Evolutionary conservation across 129 eudicot species (phyloP).

Genomic region (sunflower (Helianthus annuus)): DNA sequence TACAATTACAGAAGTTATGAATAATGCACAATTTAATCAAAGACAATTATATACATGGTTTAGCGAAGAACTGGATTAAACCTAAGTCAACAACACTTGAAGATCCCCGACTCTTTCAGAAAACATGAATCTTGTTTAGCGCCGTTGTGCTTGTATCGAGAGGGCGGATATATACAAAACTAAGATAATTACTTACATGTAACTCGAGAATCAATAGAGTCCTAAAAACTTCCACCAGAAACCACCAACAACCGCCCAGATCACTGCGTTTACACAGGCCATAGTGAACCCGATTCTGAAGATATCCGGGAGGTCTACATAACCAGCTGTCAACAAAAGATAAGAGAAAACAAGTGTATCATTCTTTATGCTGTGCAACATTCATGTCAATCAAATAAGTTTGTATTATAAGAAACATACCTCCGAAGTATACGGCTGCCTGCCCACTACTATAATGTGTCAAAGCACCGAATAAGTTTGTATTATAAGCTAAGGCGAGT

Average conservation of each 20-base stretch:
- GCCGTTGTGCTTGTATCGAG: conserved; percentile 1
- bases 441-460: conserved; percentile 97
- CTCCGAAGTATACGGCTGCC: conserved; percentile 94
- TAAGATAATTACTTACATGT: conserved; percentile 19
- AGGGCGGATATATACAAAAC: conserved; percentile 8
- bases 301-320: conserved; percentile 65
- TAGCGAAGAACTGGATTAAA: neutral
- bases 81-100: conserved; percentile 3
- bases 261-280: conserved; percentile 47
- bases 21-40: neutral
- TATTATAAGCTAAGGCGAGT: conserved; percentile 68
- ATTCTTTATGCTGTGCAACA: conserved; percentile 12
- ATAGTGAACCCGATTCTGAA: conserved; percentile 59
- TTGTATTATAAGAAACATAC: conserved; percentile 31
- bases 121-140: conserved; percentile 2
- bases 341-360: conserved; percentile 10
- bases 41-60: conserved; percentile 10
- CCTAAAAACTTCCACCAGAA: conserved; percentile 82
- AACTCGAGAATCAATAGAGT: conserved; percentile 50
- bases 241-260: conserved; percentile 59
- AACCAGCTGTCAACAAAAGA: conserved; percentile 61
- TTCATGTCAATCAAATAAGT: neutral
- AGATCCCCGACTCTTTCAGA: conserved; percentile 8
- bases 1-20: neutral
- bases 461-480: conserved; percentile 86